Evolutionary conservation across 192 early-diverging fungal genomes (phyloP), one percentile per base, ranked within the genome.

Genomic region (Oehlia diaphana): DNA sequence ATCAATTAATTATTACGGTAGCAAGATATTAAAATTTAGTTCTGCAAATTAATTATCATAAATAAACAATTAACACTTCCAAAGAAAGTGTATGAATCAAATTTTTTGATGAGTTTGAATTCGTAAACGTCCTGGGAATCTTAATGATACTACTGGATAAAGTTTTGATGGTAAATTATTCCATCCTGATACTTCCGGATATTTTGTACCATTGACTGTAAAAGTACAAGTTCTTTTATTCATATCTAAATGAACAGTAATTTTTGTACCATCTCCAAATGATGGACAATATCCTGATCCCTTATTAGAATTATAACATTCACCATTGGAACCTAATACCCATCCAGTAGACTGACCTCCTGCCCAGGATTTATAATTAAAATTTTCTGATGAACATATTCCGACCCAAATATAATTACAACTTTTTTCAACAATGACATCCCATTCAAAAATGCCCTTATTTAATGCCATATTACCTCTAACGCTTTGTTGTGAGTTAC

Each of bases 161-260:
- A 80, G 66, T 37, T 42, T 74, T n/a, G 47, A 37, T 26, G 79
- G 79, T 58, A 80, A 47, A 65, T 74, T 26, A 42, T 12, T 28
- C 47, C 44, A 80, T 42, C 12, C 78, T 23, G 44, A 37, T 39
- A 69, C 35, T 23, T 3, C 14, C 16, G 49, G 33, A 64, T 74
- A 23, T 31, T 31, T 31, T 31, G 31, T 2, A 31, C 31, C 31
- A 31, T 81, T 81, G 21, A 81, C 63, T 14, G 80, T 49, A n/a
- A 75, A 76, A 0, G 26, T 9, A 23, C 53, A 63, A 14, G 74
- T 77, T 31, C 65, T 61, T 44, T 35, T 35, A 12, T 62, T 77
- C 80, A 77, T 81, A 13, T 77, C 47, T 16, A 81, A 7, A 66
- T 81, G 61, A 47, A 81, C n/a, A 4, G 71, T 81, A 49, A 81